phyloP scores from a whole-genome alignment of 2,329 filamentous ascomycete species.

The Fusarium coicis region DNA sequence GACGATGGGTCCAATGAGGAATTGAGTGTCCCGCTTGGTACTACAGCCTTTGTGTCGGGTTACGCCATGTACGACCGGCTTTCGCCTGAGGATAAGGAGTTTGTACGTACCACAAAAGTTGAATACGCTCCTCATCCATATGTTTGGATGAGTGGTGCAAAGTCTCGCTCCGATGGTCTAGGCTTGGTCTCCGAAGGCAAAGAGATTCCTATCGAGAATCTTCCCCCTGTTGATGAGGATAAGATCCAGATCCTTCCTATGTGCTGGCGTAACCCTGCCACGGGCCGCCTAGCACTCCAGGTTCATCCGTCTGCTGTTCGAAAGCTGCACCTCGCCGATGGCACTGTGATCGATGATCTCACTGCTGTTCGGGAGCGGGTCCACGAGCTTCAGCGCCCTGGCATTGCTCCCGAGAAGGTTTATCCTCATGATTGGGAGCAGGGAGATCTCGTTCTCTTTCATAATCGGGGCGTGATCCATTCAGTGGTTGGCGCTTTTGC shows the following conservation, averaged over 20 bases:
- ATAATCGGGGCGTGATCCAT: slow-evolving; percentile 80
- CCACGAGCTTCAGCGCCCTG: slow-evolving; percentile 75
- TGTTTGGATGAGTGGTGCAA: slow-evolving; percentile 80
- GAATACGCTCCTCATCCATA: slow-evolving; percentile 85
- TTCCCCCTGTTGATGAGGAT: slow-evolving; percentile 72
- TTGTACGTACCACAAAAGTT: slow-evolving; percentile 72
- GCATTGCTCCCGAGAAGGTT: slow-evolving; percentile 74
- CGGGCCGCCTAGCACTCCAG: slow-evolving; percentile 75
- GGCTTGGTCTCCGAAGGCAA: slow-evolving; percentile 75
- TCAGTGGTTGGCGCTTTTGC: slow-evolving; percentile 80
- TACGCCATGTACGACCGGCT: slow-evolving; percentile 77
- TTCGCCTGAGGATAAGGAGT: slow-evolving; percentile 72
- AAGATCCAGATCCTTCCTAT: slow-evolving; percentile 80
- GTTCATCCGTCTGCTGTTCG: slow-evolving; percentile 79
- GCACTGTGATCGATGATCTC: slow-evolving; percentile 75
- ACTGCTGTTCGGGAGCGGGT: slow-evolving; percentile 73
- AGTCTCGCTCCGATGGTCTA: slow-evolving; percentile 74
- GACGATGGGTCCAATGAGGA: slow-evolving; percentile 77
- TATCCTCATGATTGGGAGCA: slow-evolving; percentile 83
- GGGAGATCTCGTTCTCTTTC: slow-evolving; percentile 81
- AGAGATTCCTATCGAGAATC: slow-evolving; percentile 67
- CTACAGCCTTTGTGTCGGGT: slow-evolving; percentile 79
- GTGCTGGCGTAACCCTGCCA: slow-evolving; percentile 81
- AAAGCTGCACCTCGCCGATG: slow-evolving; percentile 74
- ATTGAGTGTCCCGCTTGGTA: slow-evolving; percentile 76